A percentile compares a stretch with the other conserved stretches of the same genome.
These are phyloP conservation scores for Boletus sp. DNA, from an alignment of 768 basidiomycete genomes.

Conservation along the genomic window DNA sequence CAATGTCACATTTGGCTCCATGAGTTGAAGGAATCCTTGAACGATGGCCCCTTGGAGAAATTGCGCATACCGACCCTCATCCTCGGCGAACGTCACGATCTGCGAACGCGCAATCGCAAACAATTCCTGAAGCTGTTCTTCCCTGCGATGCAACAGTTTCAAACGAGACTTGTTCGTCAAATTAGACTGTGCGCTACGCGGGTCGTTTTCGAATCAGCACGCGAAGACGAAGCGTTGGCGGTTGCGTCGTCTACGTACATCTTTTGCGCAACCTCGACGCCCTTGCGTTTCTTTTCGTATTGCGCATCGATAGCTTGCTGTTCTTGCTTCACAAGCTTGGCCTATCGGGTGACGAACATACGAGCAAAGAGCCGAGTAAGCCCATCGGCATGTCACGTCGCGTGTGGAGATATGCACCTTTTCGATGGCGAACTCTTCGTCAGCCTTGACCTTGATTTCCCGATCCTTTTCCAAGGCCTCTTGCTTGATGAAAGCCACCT, in stretches of 20 bases:
- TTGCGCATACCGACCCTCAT: conserved; percentile 69
- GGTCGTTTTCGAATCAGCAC: background rate
- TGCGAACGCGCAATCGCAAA: conserved; percentile 69
- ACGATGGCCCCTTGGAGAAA: conserved; percentile 83
- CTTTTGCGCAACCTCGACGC: conserved; percentile 90
- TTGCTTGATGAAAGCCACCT: conserved; percentile 99
- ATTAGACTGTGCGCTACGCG: conserved; percentile 82
- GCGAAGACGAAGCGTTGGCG: background rate
- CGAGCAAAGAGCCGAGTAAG: background rate
- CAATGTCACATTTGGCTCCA: conserved; percentile 71
- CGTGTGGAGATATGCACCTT: conserved; percentile 54
- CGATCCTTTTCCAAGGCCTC: conserved; percentile 97
- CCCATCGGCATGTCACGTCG: background rate
- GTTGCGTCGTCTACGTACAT: conserved; percentile 57
- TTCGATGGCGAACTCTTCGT: conserved; percentile 98
- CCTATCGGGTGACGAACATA: conserved; percentile 43
- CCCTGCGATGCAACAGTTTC: conserved; percentile 82
- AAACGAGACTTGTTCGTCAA: conserved; percentile 96
- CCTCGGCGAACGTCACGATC: conserved; percentile 58
- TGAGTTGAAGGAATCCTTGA: conserved; percentile 79
- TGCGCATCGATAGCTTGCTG: conserved; percentile 90
- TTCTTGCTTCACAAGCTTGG: conserved; percentile 96
- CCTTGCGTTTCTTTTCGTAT: conserved; percentile 95
- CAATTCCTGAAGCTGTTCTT: conserved; percentile 88
- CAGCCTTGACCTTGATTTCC: conserved; percentile 95